phyloP scores from a whole-genome alignment of 352 stramenopile genomes.

The Pythium dissimile region DNA sequence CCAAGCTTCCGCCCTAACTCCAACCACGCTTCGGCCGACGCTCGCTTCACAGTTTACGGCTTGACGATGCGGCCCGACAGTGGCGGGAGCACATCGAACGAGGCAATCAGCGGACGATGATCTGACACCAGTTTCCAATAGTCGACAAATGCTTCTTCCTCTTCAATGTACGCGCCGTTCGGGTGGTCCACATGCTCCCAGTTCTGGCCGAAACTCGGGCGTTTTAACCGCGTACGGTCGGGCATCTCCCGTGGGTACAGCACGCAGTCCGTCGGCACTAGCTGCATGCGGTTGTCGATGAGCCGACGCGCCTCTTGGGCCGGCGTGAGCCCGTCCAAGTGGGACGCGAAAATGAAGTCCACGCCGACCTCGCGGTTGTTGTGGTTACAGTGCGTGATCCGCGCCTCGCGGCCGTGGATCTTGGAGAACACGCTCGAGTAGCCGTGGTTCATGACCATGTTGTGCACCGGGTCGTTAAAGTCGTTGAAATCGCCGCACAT shows the following conservation, averaged over 20 bases:
- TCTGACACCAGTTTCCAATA: conserved; percentile 84
- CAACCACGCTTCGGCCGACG: too few relatives aligned
- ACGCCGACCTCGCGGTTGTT: conserved; percentile 87
- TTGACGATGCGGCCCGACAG: conserved; percentile 13
- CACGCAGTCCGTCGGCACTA: conserved; percentile 53
- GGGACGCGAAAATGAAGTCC: conserved; percentile 81
- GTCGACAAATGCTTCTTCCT: conserved; percentile 61
- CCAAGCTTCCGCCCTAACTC: neutral
- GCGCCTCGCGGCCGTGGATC: conserved; percentile 70
- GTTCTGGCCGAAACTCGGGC: conserved; percentile 71
- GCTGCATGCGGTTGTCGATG: conserved; percentile 33
- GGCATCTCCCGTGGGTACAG: conserved; percentile 59
- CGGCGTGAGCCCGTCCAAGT: conserved; percentile 25
- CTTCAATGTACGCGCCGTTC: conserved; percentile 36
- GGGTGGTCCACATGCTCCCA: conserved; percentile 47
- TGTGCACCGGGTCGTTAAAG: conserved; percentile 79
- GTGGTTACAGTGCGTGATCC: conserved; percentile 87
- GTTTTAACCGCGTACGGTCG: conserved; percentile 67
- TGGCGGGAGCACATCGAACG: conserved; percentile 44
- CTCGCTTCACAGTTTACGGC: neutral
- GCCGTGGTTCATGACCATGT: conserved; percentile 64
- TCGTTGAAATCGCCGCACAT: conserved; percentile 89
- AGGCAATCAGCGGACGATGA: conserved; percentile 61
- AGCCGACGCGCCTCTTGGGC: conserved; percentile 1
- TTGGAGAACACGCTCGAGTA: conserved; percentile 75